A percentile compares a stretch with the other conserved stretches of the same genome.
phyloP scores from a whole-genome alignment of 495 filamentous ascomycete genomes.

The Penicillium roqueforti region DNA sequence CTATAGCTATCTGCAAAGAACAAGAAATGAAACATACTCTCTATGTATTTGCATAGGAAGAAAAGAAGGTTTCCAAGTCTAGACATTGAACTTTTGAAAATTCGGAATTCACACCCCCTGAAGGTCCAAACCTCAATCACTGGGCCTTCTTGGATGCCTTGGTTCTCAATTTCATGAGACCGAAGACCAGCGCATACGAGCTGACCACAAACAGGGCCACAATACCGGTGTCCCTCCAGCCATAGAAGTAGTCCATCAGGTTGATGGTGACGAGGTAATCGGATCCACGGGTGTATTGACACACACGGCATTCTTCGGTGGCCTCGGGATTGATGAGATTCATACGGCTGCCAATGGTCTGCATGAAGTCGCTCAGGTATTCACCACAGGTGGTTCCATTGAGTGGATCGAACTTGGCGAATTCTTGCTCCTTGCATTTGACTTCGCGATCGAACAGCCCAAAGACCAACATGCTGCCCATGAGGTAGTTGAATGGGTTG shows the following conservation, averaged over 20 bases:
- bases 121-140: neutral
- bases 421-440: constrained; percentile 53
- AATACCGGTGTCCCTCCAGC: constrained; percentile 41
- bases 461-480: constrained; percentile 54
- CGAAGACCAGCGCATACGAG: constrained; percentile 42
- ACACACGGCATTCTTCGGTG: constrained; percentile 54
- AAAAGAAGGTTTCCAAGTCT: neutral
- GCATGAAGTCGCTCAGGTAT: constrained; percentile 52
- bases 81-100: neutral
- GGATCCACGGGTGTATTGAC: constrained; percentile 39
- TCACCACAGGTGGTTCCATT: constrained; percentile 46
- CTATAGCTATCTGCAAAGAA: neutral
- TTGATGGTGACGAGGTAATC: constrained; percentile 37
- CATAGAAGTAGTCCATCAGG: constrained; percentile 36
- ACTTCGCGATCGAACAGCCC: constrained; percentile 53
- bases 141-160: constrained; percentile 38
- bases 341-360: constrained; percentile 42
- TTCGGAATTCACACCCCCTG: neutral
- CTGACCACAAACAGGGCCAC: constrained; percentile 41
- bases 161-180: constrained; percentile 42
- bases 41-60: neutral
- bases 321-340: constrained; percentile 48
- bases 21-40: neutral
- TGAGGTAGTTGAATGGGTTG: constrained; percentile 65
- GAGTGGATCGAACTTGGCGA: constrained; percentile 49